Percentiles rank a stretch among this genome's conserved stretches.
These are phyloP conservation scores for Phragmites australis DNA, from an alignment of 176 grass and related monocot genomes.

Conservation along the genomic window DNA sequence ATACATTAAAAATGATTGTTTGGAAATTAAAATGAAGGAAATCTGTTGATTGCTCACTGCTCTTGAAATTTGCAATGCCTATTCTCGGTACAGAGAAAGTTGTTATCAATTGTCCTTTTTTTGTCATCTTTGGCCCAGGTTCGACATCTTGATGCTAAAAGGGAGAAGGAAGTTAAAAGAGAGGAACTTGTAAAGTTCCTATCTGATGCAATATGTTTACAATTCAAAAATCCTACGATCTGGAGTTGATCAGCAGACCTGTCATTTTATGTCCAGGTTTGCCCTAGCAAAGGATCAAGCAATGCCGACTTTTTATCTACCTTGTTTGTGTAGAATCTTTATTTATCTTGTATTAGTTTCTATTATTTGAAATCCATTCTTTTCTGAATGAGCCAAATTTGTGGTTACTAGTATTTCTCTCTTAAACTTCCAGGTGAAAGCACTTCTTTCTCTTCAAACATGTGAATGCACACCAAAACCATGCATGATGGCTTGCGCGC, in stretches of 20 bases:
- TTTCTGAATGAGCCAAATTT: neutral
- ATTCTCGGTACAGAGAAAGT: neutral
- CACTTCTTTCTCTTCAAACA: conserved; percentile 1
- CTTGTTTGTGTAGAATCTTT: neutral
- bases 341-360: neutral
- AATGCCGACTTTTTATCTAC: neutral
- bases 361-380: neutral
- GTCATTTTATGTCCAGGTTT: conserved; percentile 31
- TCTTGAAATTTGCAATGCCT: neutral
- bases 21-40: conserved; percentile 2
- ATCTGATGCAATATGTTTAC: conserved; percentile 76
- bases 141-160: conserved; percentile 89
- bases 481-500: conserved; percentile 10
- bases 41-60: neutral
- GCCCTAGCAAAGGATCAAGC: conserved; percentile 14
- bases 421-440: conserved; percentile 22
- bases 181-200: conserved; percentile 81
- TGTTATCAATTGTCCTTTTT: conserved; percentile 23
- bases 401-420: conserved; percentile 9
- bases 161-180: conserved; percentile 73
- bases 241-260: conserved; percentile 53
- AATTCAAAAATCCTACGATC: conserved; percentile 81
- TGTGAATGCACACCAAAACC: neutral
- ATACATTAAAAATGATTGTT: neutral
- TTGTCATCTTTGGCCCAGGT: conserved; percentile 52